Percentiles rank a stretch among this genome's conserved stretches.
These are phyloP conservation scores for Gaertneriomyces sp. DNA, from an alignment of 192 early-diverging fungal species.

Conservation along the genomic window DNA sequence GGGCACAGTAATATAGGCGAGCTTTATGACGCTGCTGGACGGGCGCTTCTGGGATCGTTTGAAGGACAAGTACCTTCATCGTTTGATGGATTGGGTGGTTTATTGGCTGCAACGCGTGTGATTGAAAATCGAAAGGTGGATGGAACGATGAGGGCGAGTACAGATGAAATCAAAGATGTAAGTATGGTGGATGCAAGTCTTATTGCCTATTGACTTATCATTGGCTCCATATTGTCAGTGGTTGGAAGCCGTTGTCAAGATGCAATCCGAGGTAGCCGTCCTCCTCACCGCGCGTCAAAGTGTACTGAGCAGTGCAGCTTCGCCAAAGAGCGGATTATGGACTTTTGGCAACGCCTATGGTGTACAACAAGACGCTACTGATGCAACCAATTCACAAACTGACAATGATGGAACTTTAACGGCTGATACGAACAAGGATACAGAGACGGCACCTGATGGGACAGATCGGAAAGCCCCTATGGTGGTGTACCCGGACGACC, in stretches of 20 bases:
- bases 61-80: not conserved
- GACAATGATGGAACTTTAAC: not conserved
- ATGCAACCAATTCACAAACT: not conserved
- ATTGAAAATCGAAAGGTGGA: not conserved
- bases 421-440: constrained; percentile 1
- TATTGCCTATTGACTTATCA: not conserved
- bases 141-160: constrained; percentile 7
- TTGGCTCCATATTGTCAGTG: constrained; percentile 24
- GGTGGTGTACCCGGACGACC: not conserved
- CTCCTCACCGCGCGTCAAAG: constrained; percentile 2
- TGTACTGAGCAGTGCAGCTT: not conserved
- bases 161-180: constrained; percentile 18
- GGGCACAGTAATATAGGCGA: not conserved
- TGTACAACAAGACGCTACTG: not conserved
- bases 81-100: not conserved
- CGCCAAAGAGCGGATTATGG: not conserved
- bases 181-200: not conserved
- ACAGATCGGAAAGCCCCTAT: not conserved
- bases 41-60: not conserved
- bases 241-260: constrained; percentile 24
- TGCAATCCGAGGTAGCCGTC: constrained; percentile 30
- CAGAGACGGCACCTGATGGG: not conserved
- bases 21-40: constrained; percentile 6
- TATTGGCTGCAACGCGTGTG: not conserved
- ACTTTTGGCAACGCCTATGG: constrained; percentile 4